Conservation (phyloP, 2,329 filamentous ascomycete species). For the Aspergillus pseudoviridinutans region DNA sequence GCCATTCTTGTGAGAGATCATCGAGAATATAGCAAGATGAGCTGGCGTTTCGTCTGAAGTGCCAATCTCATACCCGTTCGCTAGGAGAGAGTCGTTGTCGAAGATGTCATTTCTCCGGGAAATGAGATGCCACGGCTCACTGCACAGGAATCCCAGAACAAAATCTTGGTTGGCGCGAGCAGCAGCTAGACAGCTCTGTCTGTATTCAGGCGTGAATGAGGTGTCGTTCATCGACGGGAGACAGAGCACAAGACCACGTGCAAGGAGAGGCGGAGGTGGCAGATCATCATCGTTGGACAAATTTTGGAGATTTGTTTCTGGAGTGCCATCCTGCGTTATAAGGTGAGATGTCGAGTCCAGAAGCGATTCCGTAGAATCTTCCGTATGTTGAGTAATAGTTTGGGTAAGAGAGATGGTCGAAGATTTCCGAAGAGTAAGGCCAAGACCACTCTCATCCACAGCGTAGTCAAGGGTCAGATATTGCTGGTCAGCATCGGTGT, state of each 20-base stretch:
- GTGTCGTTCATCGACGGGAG: constrained; percentile 30
- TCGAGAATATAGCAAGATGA: not conserved
- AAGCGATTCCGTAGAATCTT: constrained; percentile 20
- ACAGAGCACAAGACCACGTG: constrained; percentile 35
- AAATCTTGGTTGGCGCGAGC: constrained; percentile 40
- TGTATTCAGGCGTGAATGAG: constrained; percentile 31
- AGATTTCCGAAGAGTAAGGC: constrained; percentile 29
- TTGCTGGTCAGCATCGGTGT: constrained; percentile 13
- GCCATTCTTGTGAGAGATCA: constrained; percentile 1
- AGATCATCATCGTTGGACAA: constrained; percentile 21
- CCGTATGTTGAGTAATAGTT: constrained; percentile 35
- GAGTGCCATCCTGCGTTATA: constrained; percentile 6
- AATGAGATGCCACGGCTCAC: constrained; percentile 33
- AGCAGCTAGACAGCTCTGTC: constrained; percentile 33
- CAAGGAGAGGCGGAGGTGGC: constrained; percentile 31
- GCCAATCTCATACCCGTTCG: constrained; percentile 12
- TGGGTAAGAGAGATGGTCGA: constrained; percentile 42
- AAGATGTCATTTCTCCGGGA: constrained; percentile 27
- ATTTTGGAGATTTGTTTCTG: constrained; percentile 7
- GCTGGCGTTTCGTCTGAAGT: constrained; percentile 9
- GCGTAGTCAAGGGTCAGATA: constrained; percentile 22
- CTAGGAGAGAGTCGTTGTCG: constrained; percentile 17
- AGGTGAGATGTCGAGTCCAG: constrained; percentile 8
- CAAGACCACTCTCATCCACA: constrained; percentile 15
- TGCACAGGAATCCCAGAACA: constrained; percentile 34